Base-by-base conservation (phyloP, 345 rosid genomes). In the Moricandia arvensis region DNA sequence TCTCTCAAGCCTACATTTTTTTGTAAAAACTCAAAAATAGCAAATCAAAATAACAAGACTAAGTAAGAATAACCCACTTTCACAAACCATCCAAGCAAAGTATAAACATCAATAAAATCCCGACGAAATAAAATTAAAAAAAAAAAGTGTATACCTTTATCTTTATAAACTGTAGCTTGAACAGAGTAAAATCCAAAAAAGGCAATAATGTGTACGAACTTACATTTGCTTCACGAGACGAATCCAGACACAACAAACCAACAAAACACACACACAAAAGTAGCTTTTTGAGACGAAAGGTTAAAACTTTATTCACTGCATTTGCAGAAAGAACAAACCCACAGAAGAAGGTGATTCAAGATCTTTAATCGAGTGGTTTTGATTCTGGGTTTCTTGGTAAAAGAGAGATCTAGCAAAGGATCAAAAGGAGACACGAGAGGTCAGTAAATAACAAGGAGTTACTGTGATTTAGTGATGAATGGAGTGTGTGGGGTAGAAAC, bases 71-170 rank as follows among this genome's bases (percentile, higher is more conserved):
- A 71, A 57, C 68, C 8, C 34, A 38, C 80, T 81, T 81, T 79
- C 63, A 59, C 70, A 68, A 61, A 73, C 61, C 77, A 67, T 61
- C 18, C 78, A 83, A 83, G 85, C 75, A 86, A 86, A 60, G 89
- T 82, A 83, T 82, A 66, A 75, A 45, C 65, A 54, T 34, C 7
- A 29, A 21, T 18, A 24, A 62, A 49, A 34, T 62, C 10, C 63
- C 59, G 69, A 66, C 18, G 13, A 65, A 35, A 26, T 2, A 2
- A 6, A n/a, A 37, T n/a, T n/a, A n/a, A n/a, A 8, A 34, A 0
- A 31, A n/a, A 58, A 17, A 54, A 8, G 63, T 47, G 5, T 51
- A 9, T 59, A 70, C 57, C 58, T 57, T 67, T 68, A 53, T n/a
- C n/a, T n/a, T n/a, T n/a, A 53, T 18, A 54, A 65, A 57, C 71